A percentile compares a stretch with the other conserved stretches of the same genome.
These are phyloP conservation scores for Lepidium didymum DNA, from an alignment of 345 rosid genomes.

Conservation along the genomic window DNA sequence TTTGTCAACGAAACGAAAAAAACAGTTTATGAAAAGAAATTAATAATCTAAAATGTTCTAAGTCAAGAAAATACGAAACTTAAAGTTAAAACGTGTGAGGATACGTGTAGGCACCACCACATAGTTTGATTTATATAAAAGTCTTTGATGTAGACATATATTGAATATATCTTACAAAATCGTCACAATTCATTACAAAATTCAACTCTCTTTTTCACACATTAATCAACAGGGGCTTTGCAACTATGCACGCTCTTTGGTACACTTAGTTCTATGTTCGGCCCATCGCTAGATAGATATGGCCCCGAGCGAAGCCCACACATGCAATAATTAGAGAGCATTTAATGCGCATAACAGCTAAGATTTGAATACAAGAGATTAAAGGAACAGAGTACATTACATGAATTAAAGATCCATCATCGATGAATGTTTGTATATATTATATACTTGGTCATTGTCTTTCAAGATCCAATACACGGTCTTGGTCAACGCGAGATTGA, in stretches of 20 bases:
- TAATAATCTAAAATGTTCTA: conserved; percentile 3
- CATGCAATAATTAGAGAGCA: too few relatives aligned
- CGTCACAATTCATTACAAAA: not conserved
- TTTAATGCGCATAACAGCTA: too few relatives aligned
- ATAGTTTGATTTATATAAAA: conserved; percentile 8
- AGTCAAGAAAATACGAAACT: not conserved
- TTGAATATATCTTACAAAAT: conserved; percentile 8
- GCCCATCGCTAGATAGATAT: too few relatives aligned
- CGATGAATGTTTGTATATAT: not conserved
- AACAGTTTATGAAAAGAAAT: not conserved
- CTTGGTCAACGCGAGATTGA: conserved; percentile 20
- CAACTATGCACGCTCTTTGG: too few relatives aligned
- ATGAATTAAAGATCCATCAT: not conserved
- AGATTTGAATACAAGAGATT: not conserved
- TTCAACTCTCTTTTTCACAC: conserved; percentile 17
- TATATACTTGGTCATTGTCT: conserved; percentile 4
- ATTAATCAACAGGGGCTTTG: not conserved
- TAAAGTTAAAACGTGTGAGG: conserved; percentile 4
- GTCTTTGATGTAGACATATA: conserved; percentile 1
- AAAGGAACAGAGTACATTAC: not conserved
- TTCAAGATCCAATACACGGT: conserved; percentile 18
- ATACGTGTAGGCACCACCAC: not conserved
- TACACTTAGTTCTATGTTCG: too few relatives aligned
- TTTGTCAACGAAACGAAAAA: not conserved
- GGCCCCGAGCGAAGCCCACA: too few relatives aligned